Base-by-base conservation (phyloP, 1,284 basidiomycete genomes). In the Xerocomus nothofagi region DNA sequence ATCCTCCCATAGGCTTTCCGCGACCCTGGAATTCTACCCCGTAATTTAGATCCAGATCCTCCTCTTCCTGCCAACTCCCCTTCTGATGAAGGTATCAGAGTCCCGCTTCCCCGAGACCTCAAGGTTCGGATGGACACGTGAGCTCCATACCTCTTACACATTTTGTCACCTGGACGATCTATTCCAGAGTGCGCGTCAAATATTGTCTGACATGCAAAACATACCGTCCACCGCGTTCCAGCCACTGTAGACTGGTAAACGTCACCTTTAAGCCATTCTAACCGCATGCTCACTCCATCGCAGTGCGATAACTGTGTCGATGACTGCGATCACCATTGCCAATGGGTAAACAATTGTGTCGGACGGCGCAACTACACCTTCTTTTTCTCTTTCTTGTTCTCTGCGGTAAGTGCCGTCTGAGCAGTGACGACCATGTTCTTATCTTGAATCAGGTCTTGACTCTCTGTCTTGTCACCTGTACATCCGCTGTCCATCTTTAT, bases 291-390 rank as follows among this genome's bases (percentile, higher is more conserved):
- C 44, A 51, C 39, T 30, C 41, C 47, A 3, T 31, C 41, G 1
- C 59, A 93, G 87, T 97, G 93, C 67, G 91, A 95, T 59, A 96
- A 97, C 65, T 97, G 94, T 63, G 90, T 96, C 20, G 93, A 96
- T 58, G 87, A 86, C 20, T 86, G 83, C 61, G 87, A 95, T 64
- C 92, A 95, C 64, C 92, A 96, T 69, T 97, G 94, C 59, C 90
- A 93, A 57, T 97, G 93, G 85, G 83, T 97, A 29, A 95, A 96
- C 69, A 94, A 93, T 63, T 97, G 93, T 64, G 79, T 98, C 39
- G 93, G 94, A 4, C 81, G 89, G 43, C 84, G 93, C 42, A 97
- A 96, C 67, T 97, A 98, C 69, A 88, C 91, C 21, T 80, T 86
- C 20, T 98, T 98, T 71, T 85, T 95, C 57, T 81, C 81, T 2